Evolutionary conservation across 1,139 yeast genomes (phyloP).

Genomic region (Pichia terricola): DNA sequence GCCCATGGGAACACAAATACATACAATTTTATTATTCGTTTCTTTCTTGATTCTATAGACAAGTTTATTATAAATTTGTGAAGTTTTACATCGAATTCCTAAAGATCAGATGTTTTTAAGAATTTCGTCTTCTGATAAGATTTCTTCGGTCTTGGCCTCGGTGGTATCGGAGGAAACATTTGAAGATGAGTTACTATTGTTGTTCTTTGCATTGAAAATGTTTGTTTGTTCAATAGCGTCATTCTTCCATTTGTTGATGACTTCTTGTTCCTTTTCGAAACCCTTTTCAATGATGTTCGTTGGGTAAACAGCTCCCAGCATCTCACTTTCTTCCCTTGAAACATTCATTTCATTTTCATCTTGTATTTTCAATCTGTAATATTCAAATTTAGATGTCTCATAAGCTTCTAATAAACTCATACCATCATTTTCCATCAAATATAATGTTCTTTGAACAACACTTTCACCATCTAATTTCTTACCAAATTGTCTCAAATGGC

Average conservation of each 20-base stretch:
- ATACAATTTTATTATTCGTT: too few relatives aligned
- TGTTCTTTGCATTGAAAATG: slow-evolving; percentile 30
- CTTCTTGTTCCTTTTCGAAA: slow-evolving; percentile 58
- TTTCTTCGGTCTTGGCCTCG: slow-evolving; percentile 7
- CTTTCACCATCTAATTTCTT: slow-evolving; percentile 85
- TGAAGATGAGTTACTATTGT: slow-evolving; percentile 12
- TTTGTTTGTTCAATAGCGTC: slow-evolving; percentile 58
- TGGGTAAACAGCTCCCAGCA: slow-evolving; percentile 75
- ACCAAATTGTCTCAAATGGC: slow-evolving; percentile 57
- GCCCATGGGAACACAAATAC: too few relatives aligned
- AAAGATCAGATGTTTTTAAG: slow-evolving; percentile 3
- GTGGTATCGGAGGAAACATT: slow-evolving; percentile 9
- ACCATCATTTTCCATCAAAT: slow-evolving; percentile 41
- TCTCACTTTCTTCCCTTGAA: slow-evolving; percentile 70
- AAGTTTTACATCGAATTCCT: too few relatives aligned
- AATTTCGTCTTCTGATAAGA: slow-evolving; percentile 17
- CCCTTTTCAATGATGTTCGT: slow-evolving; percentile 58
- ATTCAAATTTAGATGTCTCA: slow-evolving; percentile 79
- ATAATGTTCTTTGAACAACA: slow-evolving; percentile 86
- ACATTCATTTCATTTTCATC: slow-evolving; percentile 72
- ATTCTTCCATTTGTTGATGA: slow-evolving; percentile 62
- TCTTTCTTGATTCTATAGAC: too few relatives aligned
- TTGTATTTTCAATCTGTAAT: slow-evolving; percentile 74
- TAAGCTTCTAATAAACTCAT: slow-evolving; percentile 50
- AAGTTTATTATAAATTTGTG: too few relatives aligned